Evolutionary conservation across 768 basidiomycete species (phyloP).

Genomic region (Asterophora lycoperdoides): DNA sequence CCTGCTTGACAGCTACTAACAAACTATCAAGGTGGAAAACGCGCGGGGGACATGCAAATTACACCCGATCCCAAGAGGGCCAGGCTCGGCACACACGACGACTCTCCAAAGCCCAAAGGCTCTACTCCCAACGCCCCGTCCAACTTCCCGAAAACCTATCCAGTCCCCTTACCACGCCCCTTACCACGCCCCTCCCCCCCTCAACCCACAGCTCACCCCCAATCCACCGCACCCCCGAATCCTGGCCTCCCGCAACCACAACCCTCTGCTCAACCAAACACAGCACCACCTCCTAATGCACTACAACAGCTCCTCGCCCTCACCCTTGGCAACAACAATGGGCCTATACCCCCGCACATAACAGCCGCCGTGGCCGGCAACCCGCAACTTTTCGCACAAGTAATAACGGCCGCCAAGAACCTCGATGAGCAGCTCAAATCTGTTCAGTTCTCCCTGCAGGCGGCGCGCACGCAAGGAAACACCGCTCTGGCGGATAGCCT

Average conservation of each 20-base stretch:
- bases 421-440: slow-evolving; percentile 8
- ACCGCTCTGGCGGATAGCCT: slow-evolving; percentile 4
- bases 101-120: slow-evolving; percentile 17
- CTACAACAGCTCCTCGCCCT: background rate
- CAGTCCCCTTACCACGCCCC: slow-evolving; percentile 15
- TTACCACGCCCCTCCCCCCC: slow-evolving; percentile 18
- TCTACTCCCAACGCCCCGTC: slow-evolving; percentile 20
- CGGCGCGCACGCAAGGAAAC: slow-evolving; percentile 10
- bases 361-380: too few relatives aligned
- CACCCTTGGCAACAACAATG: background rate
- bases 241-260: background rate
- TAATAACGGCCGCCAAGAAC: background rate
- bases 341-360: background rate
- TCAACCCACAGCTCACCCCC: slow-evolving; percentile 6
- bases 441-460: slow-evolving; percentile 6
- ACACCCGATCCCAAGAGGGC: slow-evolving; percentile 45
- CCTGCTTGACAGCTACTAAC: background rate
- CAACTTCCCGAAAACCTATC: slow-evolving; percentile 21
- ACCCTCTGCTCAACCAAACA: slow-evolving; percentile 3
- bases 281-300: too few relatives aligned
- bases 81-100: slow-evolving; percentile 25
- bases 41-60: slow-evolving; percentile 34
- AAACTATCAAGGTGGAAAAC: slow-evolving; percentile 34
- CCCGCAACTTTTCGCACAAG: too few relatives aligned
- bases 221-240: too few relatives aligned